Conservation (phyloP, 164 flowering plant genomes). For the Brasenia schreberi region DNA sequence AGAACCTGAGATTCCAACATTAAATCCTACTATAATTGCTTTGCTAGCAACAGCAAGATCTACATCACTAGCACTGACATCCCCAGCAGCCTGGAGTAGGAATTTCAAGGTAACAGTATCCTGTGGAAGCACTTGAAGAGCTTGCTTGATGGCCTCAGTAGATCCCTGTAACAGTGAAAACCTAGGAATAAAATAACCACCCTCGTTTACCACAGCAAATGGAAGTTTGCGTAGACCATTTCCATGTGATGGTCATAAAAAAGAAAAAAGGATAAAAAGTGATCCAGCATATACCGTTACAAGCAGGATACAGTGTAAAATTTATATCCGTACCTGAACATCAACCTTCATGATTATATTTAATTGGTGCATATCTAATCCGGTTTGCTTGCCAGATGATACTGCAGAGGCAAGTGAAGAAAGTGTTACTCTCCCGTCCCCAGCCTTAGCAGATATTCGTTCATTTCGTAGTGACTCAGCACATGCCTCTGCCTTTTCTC, state of each 20-base stretch:
- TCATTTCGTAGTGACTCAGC: constrained; percentile 46
- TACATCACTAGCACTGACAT: constrained; percentile 70
- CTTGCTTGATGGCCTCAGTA: constrained; percentile 85
- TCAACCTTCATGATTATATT: constrained; percentile 88
- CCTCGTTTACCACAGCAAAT: too few species aligned
- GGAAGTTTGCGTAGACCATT: background rate
- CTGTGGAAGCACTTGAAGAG: constrained; percentile 84
- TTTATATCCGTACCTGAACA: constrained; percentile 51
- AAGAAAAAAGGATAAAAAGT: too few species aligned
- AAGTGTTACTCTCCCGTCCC: constrained; percentile 80
- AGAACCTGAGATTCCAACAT: constrained; percentile 67
- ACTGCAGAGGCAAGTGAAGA: constrained; percentile 83
- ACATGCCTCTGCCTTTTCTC: constrained; percentile 61
- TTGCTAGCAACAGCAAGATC: constrained; percentile 81
- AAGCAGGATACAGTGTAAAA: too few species aligned
- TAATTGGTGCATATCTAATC: constrained; percentile 84
- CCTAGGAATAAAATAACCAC: too few species aligned
- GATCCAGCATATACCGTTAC: too few species aligned
- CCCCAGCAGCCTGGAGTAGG: constrained; percentile 80
- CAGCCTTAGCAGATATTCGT: constrained; percentile 67
- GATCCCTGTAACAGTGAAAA: constrained; percentile 48
- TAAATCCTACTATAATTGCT: constrained; percentile 79
- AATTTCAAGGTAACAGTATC: constrained; percentile 76
- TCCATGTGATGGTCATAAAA: background rate
- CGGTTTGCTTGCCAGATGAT: constrained; percentile 56